Evolutionary conservation across 192 early-diverging fungal genomes (phyloP), one percentile per base, ranked within the genome.

Genomic region (Coemansia sp.): DNA sequence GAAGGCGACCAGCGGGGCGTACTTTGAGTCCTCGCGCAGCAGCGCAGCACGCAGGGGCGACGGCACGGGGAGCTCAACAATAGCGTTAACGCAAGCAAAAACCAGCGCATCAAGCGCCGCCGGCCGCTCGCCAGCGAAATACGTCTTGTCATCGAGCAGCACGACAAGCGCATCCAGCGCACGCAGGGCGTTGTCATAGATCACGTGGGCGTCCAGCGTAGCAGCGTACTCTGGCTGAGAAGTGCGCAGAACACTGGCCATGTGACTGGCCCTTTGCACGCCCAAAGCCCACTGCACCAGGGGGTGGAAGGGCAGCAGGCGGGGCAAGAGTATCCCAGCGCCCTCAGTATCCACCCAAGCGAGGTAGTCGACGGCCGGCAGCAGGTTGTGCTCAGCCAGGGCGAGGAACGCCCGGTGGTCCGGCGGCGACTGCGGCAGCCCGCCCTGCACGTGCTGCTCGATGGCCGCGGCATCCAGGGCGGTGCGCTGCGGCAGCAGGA

Each of bases 351-450:
- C 74, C 6, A 66, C 61, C 74, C 74, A 77, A 11, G 38, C 23
- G 43, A 71, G 33, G 33, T 77, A 77, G 57, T 71, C 65, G n/a
- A 53, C 19, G 4, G 61, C 64, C 1, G 74, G 74, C 2, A 67
- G 22, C 24, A 77, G 34, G 25, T 57, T 64, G 23, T 49, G 60
- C 49, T 67, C 55, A 0, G 59, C 68, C 61, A 77, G 40, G 4
- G 51, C 41, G 12, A 51, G 53, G 41, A 67, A 77, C 9, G 51
- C 64, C 25, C 64, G 22, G 13, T 73, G 64, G 25, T 53, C 60
- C 0, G 27, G 30, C 13, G 63, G 42, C 17, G 42, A 21, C 24
- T 12, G 62, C 19, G 2, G 22, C 27, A 6, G 22, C 23, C 24
- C 48, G 18, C 4, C 45, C 53, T 27, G 17, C 14, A 79, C 18